A percentile compares a stretch with the other conserved stretches of the same genome.
Evolutionary conservation across 2,329 filamentous ascomycete genomes (phyloP).

Genomic region (Leptosphaerulina australis): DNA sequence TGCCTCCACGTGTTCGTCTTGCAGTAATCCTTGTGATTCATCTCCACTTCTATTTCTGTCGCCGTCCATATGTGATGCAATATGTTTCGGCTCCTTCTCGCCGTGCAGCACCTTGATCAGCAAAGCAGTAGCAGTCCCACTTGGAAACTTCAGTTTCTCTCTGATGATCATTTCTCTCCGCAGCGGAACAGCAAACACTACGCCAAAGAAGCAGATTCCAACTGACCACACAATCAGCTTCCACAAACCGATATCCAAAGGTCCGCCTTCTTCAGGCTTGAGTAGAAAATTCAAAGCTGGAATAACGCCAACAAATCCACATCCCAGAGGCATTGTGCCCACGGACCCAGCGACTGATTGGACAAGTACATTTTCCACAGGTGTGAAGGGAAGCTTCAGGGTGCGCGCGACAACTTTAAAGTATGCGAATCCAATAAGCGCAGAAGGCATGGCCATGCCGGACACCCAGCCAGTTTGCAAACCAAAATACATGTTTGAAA

Average conservation of each 20-base stretch:
- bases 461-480: conserved; percentile 84
- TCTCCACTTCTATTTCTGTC: conserved; percentile 28
- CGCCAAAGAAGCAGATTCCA: conserved; percentile 93
- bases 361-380: conserved; percentile 94
- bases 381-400: conserved; percentile 81
- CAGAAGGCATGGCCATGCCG: conserved; percentile 96
- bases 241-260: conserved; percentile 71
- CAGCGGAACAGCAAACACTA: conserved; percentile 92
- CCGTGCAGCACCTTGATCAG: conserved; percentile 92
- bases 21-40: conserved; percentile 47
- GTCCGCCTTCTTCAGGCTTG: conserved; percentile 76
- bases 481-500: conserved; percentile 99
- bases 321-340: conserved; percentile 94
- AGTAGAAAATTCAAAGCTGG: conserved; percentile 90
- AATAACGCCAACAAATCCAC: conserved; percentile 93
- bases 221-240: conserved; percentile 89
- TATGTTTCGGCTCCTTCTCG: conserved; percentile 35
- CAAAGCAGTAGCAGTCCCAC: conserved; percentile 91
- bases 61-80: conserved; percentile 4
- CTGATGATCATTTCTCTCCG: conserved; percentile 89
- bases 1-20: conserved; percentile 25
- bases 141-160: conserved; percentile 92
- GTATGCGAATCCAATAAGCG: conserved; percentile 90
- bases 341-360: conserved; percentile 95
- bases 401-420: conserved; percentile 80